These are phyloP conservation scores for Daucus carota DNA, from an alignment of 129 eudicot genomes.

Conservation along the genomic window DNA sequence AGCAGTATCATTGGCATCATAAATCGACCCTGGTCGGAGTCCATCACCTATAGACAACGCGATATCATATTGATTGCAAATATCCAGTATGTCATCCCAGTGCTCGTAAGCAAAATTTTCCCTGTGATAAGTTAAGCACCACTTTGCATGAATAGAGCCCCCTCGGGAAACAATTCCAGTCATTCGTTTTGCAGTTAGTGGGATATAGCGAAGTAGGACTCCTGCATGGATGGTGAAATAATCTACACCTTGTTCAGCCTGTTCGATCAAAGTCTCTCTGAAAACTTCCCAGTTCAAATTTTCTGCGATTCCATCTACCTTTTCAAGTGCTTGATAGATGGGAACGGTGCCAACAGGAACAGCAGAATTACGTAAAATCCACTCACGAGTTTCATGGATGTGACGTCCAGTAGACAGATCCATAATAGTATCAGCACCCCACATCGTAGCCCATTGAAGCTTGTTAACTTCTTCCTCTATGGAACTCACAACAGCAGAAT, in stretches of 20 bases:
- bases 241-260: conserved; percentile 99
- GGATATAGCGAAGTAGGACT: conserved; percentile 80
- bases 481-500: conserved; percentile 93
- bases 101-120: conserved; percentile 99
- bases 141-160: conserved; percentile 97
- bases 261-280: conserved; percentile 91
- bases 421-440: conserved; percentile 99
- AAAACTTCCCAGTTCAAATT: conserved; percentile 91
- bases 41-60: conserved; percentile 97
- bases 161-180: conserved; percentile 99
- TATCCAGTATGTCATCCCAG: conserved; percentile 97
- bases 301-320: conserved; percentile 88
- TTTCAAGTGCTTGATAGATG: conserved; percentile 89
- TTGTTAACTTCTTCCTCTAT: conserved; percentile 97
- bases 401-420: conserved; percentile 96
- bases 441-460: conserved; percentile 99
- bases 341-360: conserved; percentile 98
- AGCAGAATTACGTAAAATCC: conserved; percentile 92
- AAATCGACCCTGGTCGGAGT: conserved; percentile 90
- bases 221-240: conserved; percentile 98
- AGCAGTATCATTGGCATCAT: conserved; percentile 98
- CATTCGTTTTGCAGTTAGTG: conserved; percentile 92
- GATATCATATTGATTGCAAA: conserved; percentile 92
- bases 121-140: conserved; percentile 95
- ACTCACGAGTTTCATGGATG: conserved; percentile 97